These are phyloP conservation scores for Paraphaeosphaeria sporulosa DNA, from an alignment of 2,329 filamentous ascomycete species.

Conservation along the genomic window DNA sequence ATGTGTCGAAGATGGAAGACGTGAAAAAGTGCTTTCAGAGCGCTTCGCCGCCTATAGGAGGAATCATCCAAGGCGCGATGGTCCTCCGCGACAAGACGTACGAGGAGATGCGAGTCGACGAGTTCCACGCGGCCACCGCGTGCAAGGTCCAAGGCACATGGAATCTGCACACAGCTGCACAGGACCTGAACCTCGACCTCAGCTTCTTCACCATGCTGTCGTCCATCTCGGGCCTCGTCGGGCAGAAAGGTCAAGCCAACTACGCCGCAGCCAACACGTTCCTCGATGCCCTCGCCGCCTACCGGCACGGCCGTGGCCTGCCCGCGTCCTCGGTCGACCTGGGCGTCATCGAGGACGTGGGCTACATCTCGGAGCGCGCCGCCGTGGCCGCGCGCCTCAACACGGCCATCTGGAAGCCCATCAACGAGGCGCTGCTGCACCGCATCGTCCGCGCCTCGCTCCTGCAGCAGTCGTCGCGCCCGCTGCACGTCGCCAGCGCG, in stretches of 20 bases:
- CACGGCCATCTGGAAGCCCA: background rate
- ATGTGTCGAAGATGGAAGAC: background rate
- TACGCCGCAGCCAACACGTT: slow-evolving; percentile 14
- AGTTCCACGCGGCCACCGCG: slow-evolving; percentile 16
- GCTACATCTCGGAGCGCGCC: background rate
- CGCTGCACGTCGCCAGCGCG: too few relatives aligned
- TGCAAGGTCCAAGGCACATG: slow-evolving; percentile 22
- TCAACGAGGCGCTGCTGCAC: background rate
- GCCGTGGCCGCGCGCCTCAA: background rate
- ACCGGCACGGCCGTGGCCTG: slow-evolving; percentile 11
- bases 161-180: slow-evolving; percentile 18
- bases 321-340: slow-evolving; percentile 11
- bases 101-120: slow-evolving; percentile 1
- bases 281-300: slow-evolving; percentile 29
- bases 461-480: background rate
- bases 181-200: slow-evolving; percentile 3
- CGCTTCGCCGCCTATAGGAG: slow-evolving; percentile 9
- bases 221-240: background rate
- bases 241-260: background rate
- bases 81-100: slow-evolving; percentile 15
- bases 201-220: slow-evolving; percentile 21
- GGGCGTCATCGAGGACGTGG: slow-evolving; percentile 11
- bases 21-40: background rate
- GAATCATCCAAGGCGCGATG: slow-evolving; percentile 46
- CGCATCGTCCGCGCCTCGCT: background rate